Evolutionary conservation across 139 green algal species (phyloP).

Genomic region (Tetratostichococcus sp.): DNA sequence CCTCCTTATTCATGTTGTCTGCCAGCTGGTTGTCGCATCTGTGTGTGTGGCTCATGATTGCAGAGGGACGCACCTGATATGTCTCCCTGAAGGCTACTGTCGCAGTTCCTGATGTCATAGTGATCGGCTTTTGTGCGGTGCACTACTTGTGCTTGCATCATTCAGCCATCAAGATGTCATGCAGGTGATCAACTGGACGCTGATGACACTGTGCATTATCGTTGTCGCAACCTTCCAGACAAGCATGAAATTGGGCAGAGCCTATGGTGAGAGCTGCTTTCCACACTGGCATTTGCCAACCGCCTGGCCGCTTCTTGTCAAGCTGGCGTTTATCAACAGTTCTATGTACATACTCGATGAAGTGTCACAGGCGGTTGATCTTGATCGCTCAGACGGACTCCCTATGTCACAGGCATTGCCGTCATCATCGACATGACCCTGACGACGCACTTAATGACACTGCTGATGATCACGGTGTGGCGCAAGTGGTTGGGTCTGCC

Average conservation of each 20-base stretch:
- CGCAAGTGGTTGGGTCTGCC: constrained; percentile 6
- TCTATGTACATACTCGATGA: neutral
- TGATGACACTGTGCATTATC: constrained; percentile 40
- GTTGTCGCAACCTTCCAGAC: constrained; percentile 43
- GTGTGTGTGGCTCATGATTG: no score
- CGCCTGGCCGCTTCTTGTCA: neutral
- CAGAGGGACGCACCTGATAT: no score
- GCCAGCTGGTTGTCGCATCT: no score
- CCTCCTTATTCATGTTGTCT: no score
- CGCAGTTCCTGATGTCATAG: no score
- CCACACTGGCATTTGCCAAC: neutral
- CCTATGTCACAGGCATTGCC: constrained; percentile 24
- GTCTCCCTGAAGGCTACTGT: no score
- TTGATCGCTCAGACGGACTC: neutral
- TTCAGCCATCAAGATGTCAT: no score
- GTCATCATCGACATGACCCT: constrained; percentile 37
- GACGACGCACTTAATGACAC: constrained; percentile 23
- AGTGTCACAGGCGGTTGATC: neutral
- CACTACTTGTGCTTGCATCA: no score
- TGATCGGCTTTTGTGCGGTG: no score
- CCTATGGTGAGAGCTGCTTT: constrained; percentile 15
- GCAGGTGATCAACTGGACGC: constrained; percentile 36
- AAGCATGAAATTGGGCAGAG: constrained; percentile 20
- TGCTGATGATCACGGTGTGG: constrained; percentile 32
- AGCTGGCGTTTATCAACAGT: neutral